Evolutionary conservation across 352 stramenopile genomes (phyloP).

Genomic region (Globisporangium uncinulatum): DNA sequence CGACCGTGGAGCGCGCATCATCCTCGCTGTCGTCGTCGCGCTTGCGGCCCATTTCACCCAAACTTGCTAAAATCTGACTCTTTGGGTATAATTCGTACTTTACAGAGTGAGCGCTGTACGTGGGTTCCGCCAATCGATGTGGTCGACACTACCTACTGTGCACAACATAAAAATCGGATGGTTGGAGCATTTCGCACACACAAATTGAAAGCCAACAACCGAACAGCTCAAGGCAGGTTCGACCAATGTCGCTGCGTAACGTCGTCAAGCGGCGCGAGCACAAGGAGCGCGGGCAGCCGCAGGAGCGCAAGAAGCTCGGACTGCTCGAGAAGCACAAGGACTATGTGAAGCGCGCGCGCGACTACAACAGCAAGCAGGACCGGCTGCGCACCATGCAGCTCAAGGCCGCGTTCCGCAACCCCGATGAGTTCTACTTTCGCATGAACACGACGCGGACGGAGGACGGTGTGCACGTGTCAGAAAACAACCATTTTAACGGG

Average conservation of each 20-base stretch:
- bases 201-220: no score
- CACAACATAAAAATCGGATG: no score
- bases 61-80: no score
- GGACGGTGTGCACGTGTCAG: conserved; percentile 68
- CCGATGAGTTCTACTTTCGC: conserved; percentile 99
- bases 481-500: conserved; percentile 56
- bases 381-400: conserved; percentile 83
- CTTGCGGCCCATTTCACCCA: no score
- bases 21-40: background rate
- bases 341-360: conserved; percentile 93
- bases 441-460: conserved; percentile 90
- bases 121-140: no score
- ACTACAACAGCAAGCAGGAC: conserved; percentile 96
- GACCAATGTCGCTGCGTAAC: conserved; percentile 90
- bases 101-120: no score
- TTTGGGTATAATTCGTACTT: no score
- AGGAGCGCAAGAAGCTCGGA: conserved; percentile 86
- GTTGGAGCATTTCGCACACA: no score
- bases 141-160: no score
- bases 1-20: no score
- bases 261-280: conserved; percentile 98
- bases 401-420: conserved; percentile 95
- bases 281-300: conserved; percentile 97
- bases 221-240: no score
- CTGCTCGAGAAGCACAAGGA: conserved; percentile 99